Evolutionary conservation across 352 stramenopile species (phyloP).

Genomic region (Plasmopara viticola): DNA sequence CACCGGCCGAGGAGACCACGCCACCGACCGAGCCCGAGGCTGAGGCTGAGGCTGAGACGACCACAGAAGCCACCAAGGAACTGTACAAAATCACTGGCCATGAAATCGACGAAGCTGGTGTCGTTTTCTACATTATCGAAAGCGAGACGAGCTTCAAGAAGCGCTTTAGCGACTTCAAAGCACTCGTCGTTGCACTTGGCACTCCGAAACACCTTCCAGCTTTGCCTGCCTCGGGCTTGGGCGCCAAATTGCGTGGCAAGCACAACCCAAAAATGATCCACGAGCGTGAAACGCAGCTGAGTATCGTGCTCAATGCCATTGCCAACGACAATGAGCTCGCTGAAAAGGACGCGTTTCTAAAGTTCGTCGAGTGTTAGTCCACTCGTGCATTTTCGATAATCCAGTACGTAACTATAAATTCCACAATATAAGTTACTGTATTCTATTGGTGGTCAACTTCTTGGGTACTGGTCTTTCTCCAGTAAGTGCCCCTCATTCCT

Average conservation of each 20-base stretch:
- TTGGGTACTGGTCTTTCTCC: too few species aligned
- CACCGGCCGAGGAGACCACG: conserved; percentile 3
- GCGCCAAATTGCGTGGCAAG: conserved; percentile 47
- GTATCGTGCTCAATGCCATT: conserved; percentile 62
- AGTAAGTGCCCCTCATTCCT: too few species aligned
- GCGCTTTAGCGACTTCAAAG: conserved; percentile 81
- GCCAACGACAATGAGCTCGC: conserved; percentile 37
- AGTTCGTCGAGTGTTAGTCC: conserved; percentile 32
- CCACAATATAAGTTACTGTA: too few species aligned
- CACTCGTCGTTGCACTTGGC: conserved; percentile 39
- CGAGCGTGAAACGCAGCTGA: conserved; percentile 56
- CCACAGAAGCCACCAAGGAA: conserved; percentile 14
- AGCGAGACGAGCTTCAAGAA: conserved; percentile 44
- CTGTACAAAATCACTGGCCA: conserved; percentile 43
- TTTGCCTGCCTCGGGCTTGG: conserved; percentile 42
- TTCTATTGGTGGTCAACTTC: too few species aligned
- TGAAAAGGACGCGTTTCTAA: conserved; percentile 46
- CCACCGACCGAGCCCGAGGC: conserved; percentile 3
- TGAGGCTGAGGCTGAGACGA: conserved; percentile 16
- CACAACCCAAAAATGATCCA: conserved; percentile 56
- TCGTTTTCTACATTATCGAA: conserved; percentile 69
- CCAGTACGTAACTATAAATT: too few species aligned
- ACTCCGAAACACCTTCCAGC: conserved; percentile 34
- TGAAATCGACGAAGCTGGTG: conserved; percentile 53
- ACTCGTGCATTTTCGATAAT: neutral